A percentile compares a stretch with the other conserved stretches of the same genome.
Conservation (phyloP, 2,329 filamentous ascomycete genomes). For the Talaromyces verruculosus region DNA sequence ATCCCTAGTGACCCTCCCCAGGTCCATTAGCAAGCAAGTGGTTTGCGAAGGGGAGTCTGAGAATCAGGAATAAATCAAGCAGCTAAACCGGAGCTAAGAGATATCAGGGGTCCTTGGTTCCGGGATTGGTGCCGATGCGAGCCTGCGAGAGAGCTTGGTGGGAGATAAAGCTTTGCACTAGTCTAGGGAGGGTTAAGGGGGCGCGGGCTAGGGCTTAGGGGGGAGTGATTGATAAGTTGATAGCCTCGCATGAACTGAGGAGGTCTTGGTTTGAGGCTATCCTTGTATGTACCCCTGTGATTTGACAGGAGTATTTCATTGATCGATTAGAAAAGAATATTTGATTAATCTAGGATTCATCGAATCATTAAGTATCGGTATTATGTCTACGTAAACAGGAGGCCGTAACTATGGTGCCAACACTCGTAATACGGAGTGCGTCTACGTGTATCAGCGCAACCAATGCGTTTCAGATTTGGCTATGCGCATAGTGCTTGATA, state of each 20-base stretch:
- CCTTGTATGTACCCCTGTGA: constrained; percentile 1
- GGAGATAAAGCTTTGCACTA: constrained; percentile 13
- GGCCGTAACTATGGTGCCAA: not conserved
- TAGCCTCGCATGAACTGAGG: constrained; percentile 7
- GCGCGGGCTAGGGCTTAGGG: not conserved
- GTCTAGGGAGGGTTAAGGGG: constrained; percentile 10
- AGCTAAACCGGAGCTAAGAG: not conserved
- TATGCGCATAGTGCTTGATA: constrained; percentile 3
- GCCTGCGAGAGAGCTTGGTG: not conserved
- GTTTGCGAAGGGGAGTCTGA: constrained; percentile 1
- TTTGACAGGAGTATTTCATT: not conserved
- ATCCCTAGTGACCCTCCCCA: constrained; percentile 6
- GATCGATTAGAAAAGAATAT: not conserved
- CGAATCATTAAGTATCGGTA: not conserved
- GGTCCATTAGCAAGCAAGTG: constrained; percentile 5
- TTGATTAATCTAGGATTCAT: not conserved
- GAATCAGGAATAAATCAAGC: not conserved
- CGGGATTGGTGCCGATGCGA: not conserved
- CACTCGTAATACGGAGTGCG: constrained; percentile 1
- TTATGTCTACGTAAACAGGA: not conserved
- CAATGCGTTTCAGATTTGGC: constrained; percentile 4
- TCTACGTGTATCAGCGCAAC: constrained; percentile 6
- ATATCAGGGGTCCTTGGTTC: constrained; percentile 1
- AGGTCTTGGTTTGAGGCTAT: not conserved
- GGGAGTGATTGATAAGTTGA: not conserved